A percentile compares a stretch with the other conserved stretches of the same genome.
Evolutionary conservation across 805 yeast genomes (phyloP).

Genomic region (Metschnikowia kofuensis): DNA sequence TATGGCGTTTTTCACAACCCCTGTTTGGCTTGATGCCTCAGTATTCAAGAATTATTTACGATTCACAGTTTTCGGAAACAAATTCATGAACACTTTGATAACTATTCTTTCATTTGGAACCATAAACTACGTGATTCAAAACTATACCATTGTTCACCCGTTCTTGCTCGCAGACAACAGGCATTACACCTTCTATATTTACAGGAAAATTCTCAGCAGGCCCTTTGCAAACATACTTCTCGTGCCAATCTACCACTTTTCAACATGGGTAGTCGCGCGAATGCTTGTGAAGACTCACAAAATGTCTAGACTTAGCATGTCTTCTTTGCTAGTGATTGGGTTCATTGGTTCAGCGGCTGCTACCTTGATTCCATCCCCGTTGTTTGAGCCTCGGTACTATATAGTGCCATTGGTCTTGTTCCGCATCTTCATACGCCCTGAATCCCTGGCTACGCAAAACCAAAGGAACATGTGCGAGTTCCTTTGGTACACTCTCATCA

Average conservation of each 20-base stretch:
- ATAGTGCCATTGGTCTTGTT: slow-evolving; percentile 77
- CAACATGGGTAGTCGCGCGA: slow-evolving; percentile 30
- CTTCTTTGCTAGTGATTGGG: slow-evolving; percentile 44
- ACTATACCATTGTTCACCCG: slow-evolving; percentile 79
- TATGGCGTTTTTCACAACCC: slow-evolving; percentile 62
- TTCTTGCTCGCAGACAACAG: slow-evolving; percentile 91
- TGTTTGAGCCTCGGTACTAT: slow-evolving; percentile 92
- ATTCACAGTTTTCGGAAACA: slow-evolving; percentile 24
- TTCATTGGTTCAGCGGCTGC: slow-evolving; percentile 50
- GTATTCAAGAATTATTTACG: slow-evolving; percentile 40
- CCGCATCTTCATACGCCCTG: slow-evolving; percentile 49
- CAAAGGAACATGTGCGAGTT: slow-evolving; percentile 47
- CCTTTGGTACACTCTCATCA: slow-evolving; percentile 58
- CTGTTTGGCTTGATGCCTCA: slow-evolving; percentile 60
- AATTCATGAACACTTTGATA: slow-evolving; percentile 17
- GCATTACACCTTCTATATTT: slow-evolving; percentile 86
- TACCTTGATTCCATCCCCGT: slow-evolving; percentile 83
- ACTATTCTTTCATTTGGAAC: slow-evolving; percentile 16
- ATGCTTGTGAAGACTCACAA: slow-evolving; percentile 1
- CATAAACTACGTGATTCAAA: slow-evolving; percentile 48
- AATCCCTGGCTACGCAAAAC: slow-evolving; percentile 12
- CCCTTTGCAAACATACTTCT: slow-evolving; percentile 46
- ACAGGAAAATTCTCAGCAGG: slow-evolving; percentile 59
- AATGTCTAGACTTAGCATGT: slow-evolving; percentile 14
- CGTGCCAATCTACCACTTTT: slow-evolving; percentile 71